Conservation (phyloP, 73 alveolate species). For the Blepharisma japonicum region DNA sequence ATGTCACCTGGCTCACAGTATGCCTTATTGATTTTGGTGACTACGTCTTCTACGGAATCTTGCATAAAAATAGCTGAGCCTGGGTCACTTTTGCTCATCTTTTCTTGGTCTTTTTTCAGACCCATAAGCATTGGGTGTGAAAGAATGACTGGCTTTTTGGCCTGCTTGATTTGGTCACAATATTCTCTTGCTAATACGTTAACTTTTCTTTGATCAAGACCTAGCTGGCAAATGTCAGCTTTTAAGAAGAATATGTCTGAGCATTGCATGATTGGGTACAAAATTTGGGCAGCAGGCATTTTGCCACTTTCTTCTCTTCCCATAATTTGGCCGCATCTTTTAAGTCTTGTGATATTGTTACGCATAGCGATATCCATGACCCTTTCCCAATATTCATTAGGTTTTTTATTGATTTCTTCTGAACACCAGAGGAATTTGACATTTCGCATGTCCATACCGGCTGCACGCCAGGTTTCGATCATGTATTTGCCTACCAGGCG, state of each 20-base stretch:
- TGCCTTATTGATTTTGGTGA: conserved; percentile 93
- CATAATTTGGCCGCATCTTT: conserved; percentile 97
- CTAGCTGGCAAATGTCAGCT: conserved; percentile 97
- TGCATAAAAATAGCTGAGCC: conserved; percentile 99
- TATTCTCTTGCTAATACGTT: conserved; percentile 99
- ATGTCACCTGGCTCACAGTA: conserved; percentile 79
- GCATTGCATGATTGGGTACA: conserved; percentile 99
- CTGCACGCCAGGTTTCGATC: conserved; percentile 99
- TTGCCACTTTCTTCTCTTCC: conserved; percentile 96
- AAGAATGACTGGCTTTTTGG: conserved; percentile 92
- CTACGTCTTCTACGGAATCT: conserved; percentile 95
- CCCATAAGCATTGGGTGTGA: conserved; percentile 96
- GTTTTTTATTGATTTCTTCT: conserved; percentile 95
- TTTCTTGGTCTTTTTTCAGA: conserved; percentile 88
- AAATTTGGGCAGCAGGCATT: conserved; percentile 92
- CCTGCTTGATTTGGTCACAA: conserved; percentile 67
- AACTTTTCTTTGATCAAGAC: conserved; percentile 99
- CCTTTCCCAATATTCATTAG: conserved; percentile 97
- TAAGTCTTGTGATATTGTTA: conserved; percentile 79
- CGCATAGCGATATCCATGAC: conserved; percentile 97
- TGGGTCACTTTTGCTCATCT: conserved; percentile 97
- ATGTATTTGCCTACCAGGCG: conserved; percentile 95
- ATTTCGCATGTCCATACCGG: conserved; percentile 96
- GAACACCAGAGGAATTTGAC: conserved; percentile 98
- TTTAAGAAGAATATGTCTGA: conserved; percentile 97